Evolutionary conservation across 2,329 filamentous ascomycete genomes (phyloP).

Genomic region (Aschersonia sp.): DNA sequence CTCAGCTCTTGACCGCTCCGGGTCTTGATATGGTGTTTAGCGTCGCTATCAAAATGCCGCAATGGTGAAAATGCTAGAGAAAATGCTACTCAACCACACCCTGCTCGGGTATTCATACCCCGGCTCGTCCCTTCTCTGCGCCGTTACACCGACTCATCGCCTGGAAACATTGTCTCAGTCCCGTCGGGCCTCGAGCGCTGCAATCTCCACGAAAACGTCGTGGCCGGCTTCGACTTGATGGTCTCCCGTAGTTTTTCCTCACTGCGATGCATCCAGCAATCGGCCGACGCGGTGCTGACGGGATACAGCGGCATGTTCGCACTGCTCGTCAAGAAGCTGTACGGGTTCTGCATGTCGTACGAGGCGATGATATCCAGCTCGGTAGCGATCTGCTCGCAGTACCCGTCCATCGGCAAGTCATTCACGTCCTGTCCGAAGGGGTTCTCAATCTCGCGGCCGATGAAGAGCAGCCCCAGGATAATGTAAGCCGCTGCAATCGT

Average conservation of each 20-base stretch:
- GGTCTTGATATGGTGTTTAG: not conserved
- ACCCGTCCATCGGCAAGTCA: slow-evolving; percentile 62
- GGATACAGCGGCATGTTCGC: slow-evolving; percentile 42
- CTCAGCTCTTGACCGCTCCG: no score
- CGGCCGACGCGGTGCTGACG: slow-evolving; percentile 24
- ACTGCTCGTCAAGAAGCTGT: slow-evolving; percentile 16
- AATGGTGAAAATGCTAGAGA: not conserved
- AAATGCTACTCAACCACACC: not conserved
- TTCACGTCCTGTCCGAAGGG: slow-evolving; percentile 77
- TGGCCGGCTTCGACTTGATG: slow-evolving; percentile 24
- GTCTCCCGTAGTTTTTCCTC: slow-evolving; percentile 22
- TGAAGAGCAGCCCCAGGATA: slow-evolving; percentile 59
- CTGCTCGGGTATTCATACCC: not conserved
- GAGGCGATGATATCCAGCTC: slow-evolving; percentile 64
- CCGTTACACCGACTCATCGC: slow-evolving; percentile 1
- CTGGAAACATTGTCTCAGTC: not conserved
- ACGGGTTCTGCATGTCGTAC: slow-evolving; percentile 18
- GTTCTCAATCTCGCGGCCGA: slow-evolving; percentile 73
- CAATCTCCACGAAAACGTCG: slow-evolving; percentile 18
- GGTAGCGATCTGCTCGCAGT: slow-evolving; percentile 57
- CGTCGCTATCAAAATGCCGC: not conserved
- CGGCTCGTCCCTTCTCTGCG: not conserved
- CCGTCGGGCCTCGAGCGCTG: slow-evolving; percentile 2
- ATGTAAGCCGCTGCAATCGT: slow-evolving; percentile 63
- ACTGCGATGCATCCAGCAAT: slow-evolving; percentile 23